phyloP scores from a whole-genome alignment of 768 basidiomycete genomes.

The Auriculariales sp. region DNA sequence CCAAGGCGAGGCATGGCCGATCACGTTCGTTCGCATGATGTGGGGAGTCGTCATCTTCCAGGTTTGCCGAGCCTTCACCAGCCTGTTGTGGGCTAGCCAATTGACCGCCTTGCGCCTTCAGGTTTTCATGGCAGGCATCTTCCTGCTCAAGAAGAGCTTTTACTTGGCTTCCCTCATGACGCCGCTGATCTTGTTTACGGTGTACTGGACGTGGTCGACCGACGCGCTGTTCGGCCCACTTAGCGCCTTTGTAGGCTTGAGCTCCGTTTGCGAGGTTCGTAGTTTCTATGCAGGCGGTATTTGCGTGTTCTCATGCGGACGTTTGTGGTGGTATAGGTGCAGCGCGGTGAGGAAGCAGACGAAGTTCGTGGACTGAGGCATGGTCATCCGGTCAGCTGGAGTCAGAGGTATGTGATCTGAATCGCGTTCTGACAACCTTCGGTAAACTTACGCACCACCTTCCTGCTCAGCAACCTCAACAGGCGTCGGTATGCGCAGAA shows the following conservation, averaged over 20 bases:
- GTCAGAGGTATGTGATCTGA: slow-evolving; percentile 50
- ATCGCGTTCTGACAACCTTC: background rate
- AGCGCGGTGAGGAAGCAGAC: slow-evolving; percentile 74
- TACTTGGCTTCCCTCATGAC: slow-evolving; percentile 47
- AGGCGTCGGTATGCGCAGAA: slow-evolving; percentile 81
- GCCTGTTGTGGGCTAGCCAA: no score
- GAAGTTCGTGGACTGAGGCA: slow-evolving; percentile 60
- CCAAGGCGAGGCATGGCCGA: slow-evolving; percentile 94
- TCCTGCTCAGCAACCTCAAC: slow-evolving; percentile 53
- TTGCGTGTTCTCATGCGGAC: no score
- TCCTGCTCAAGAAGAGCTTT: slow-evolving; percentile 52
- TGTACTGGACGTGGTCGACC: slow-evolving; percentile 72
- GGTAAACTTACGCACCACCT: slow-evolving; percentile 1
- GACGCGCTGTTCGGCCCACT: slow-evolving; percentile 52
- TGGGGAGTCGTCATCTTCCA: slow-evolving; percentile 91
- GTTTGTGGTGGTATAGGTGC: no score
- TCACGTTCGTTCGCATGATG: slow-evolving; percentile 83
- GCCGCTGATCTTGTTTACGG: slow-evolving; percentile 62
- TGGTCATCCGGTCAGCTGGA: slow-evolving; percentile 79
- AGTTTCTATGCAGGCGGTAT: no score
- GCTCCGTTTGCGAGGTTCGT: slow-evolving; percentile 75
- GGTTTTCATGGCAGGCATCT: slow-evolving; percentile 96
- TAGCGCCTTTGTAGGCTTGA: slow-evolving; percentile 72
- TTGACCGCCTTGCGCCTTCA: no score
- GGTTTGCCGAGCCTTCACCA: no score